Base-by-base conservation (phyloP, 177 flowering plant species). In the Vitis hybrid region DNA sequence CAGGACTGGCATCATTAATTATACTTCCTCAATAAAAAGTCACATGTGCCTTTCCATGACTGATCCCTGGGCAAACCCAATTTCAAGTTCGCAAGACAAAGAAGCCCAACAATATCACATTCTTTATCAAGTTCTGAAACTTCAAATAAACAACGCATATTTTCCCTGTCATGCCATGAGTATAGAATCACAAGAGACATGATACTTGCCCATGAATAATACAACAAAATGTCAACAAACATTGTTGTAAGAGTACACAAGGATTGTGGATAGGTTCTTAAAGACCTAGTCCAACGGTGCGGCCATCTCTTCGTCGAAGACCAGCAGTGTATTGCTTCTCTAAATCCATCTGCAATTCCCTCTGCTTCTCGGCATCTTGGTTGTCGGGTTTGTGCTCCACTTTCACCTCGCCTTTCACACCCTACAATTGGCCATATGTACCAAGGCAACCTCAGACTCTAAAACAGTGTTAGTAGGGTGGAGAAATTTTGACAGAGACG, bases 401-500 rank as follows among this genome's bases (percentile, higher is more conserved):
- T 60, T 86, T 90, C 57, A 65, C 14, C 0, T 89, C 88, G 70
- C 97, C 97, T 76, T 94, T 93, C 81, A 90, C 97, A 83, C 99
- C 99, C 99, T 95, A 90, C 98, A 95, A 89, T 84, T 87, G 84
- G 97, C 94, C 92, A 92, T 87, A 88, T 79, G 89, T 74, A 88
- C 96, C 96, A 89, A 88, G 78, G 93, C 94, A 95, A 89, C 85
- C 95, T 92, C 96, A 94, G 98, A 89, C 92, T 93, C 97, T 89
- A 82, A 87, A 91, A 89, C 62, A 51, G 94, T 89, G 97, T 93
- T 80, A 95, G 98, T 95, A 85, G 70, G 75, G 26, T 76, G 72
- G 70, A 77, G 58, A 59, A 70, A 77, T 60, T 74, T 66, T 69
- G 69, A 74, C 19, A 50, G 56, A 63, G 48, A 71, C 29, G 69